Evolutionary conservation across 495 filamentous ascomycete genomes (phyloP).

Genomic region (Bathelium albidoporum): DNA sequence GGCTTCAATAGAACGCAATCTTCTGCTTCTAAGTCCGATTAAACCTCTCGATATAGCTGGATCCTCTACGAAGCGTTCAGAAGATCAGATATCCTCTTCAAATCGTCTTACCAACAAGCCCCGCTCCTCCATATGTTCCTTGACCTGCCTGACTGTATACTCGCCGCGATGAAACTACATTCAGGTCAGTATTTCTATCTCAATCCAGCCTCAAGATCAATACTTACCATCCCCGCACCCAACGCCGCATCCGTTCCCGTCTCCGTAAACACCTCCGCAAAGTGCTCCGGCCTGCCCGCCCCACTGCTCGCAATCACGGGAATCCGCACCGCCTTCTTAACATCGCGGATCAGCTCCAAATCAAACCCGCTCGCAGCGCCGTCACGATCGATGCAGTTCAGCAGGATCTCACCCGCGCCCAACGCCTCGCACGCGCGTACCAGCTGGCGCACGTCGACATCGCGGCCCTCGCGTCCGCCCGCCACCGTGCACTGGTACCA

Average conservation of each 20-base stretch:
- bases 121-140: slow-evolving; percentile 60
- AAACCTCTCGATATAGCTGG: no score
- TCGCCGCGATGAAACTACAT: slow-evolving; percentile 80
- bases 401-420: slow-evolving; percentile 86
- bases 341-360: slow-evolving; percentile 76
- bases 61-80: no score
- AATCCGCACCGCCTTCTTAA: slow-evolving; percentile 75
- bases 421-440: slow-evolving; percentile 86
- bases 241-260: slow-evolving; percentile 86
- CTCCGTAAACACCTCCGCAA: slow-evolving; percentile 76
- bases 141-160: slow-evolving; percentile 92
- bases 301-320: slow-evolving; percentile 94
- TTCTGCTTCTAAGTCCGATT: no score
- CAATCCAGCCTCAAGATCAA: neutral
- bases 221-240: slow-evolving; percentile 84
- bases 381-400: slow-evolving; percentile 97
- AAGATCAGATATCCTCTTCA: slow-evolving; percentile 44
- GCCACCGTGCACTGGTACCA: slow-evolving; percentile 99
- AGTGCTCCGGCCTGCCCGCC: slow-evolving; percentile 81
- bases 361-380: slow-evolving; percentile 94
- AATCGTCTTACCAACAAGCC: slow-evolving; percentile 67
- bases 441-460: slow-evolving; percentile 82
- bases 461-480: slow-evolving; percentile 81
- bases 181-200: slow-evolving; percentile 16
- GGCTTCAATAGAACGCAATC: no score